Percentiles rank a stretch among this genome's conserved stretches.
Evolutionary conservation across 495 filamentous ascomycete genomes (phyloP).

Genomic region (Clavariopsis aquatica): DNA sequence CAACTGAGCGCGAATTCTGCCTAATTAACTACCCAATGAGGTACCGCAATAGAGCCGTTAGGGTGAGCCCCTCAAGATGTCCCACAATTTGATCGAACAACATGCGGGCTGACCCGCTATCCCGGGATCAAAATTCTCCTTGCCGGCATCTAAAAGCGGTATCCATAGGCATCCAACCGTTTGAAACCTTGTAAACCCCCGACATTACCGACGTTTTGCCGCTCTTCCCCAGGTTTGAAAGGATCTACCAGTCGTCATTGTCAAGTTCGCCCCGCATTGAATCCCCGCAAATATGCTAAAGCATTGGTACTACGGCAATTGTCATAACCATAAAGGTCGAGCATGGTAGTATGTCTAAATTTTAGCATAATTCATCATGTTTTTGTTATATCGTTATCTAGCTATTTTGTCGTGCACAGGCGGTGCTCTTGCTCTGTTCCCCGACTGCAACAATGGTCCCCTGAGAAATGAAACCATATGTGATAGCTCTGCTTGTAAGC

Average conservation of each 20-base stretch:
- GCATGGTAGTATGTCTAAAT: neutral
- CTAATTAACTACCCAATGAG: neutral
- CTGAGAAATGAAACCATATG: slow-evolving; percentile 49
- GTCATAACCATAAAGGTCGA: neutral
- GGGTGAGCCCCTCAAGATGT: neutral
- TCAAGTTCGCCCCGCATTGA: neutral
- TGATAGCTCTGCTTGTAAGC: slow-evolving; percentile 43
- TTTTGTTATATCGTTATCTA: neutral
- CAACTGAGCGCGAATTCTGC: neutral
- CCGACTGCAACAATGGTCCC: slow-evolving; percentile 43
- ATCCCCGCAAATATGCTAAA: neutral
- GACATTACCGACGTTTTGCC: neutral
- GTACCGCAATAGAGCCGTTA: neutral
- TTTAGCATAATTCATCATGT: neutral
- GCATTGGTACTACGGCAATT: slow-evolving; percentile 1
- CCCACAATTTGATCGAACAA: neutral
- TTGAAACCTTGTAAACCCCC: neutral
- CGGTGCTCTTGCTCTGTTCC: slow-evolving; percentile 29
- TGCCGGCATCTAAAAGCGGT: neutral
- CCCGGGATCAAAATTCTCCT: neutral
- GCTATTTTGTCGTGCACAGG: neutral
- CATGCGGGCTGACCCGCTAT: neutral
- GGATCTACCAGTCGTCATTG: neutral
- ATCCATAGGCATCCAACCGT: neutral
- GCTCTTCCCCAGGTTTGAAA: neutral